Base-by-base conservation (phyloP, 2,329 filamentous ascomycete species). In the Didymellaceae sp. region DNA sequence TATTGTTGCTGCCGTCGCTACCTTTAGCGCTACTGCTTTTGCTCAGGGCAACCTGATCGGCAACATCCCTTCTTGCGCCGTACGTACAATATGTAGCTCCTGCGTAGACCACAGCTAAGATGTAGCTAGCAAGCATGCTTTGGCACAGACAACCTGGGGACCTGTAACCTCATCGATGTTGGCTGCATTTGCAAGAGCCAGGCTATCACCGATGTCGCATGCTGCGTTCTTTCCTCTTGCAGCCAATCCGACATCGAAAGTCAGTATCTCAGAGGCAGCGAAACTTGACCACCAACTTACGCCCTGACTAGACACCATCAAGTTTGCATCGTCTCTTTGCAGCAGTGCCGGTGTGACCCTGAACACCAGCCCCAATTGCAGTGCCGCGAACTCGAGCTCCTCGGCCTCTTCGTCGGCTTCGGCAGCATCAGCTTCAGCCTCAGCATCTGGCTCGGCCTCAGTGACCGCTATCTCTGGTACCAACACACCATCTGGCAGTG, bases 101-200 rank as follows among this genome's bases (percentile, higher is more conserved):
- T 33, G 10, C 32, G 40, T 16, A 8, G 18, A 18, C 25, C 38
- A 25, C 21, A 18, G 30, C 37, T 52, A 31, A 56, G 14, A 2
- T n/a, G 13, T 22, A 14, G 14, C 6, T 21, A 71, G 67, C 59
- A 63, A 65, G 50, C 50, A 25, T 78, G 76, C 58, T 71, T 77
- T 21, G 66, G 67, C 21, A 45, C 32, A 30, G 63, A 53, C 58
- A 63, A 62, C 38, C 67, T 74, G 16, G 74, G 74, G 31, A 71
- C 62, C 45, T 78, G 76, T 59, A 61, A 58, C 31, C 49, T 61
- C 5, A 52, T 76, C 45, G 73, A 77, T 38, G 67, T 77, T 47
- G 65, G 64, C 31, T 78, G 76, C 61, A 77, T 78, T 53, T 78
- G 76, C 65, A 59, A 57, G 17, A 76, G 74, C 63, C 54, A 52